Base-by-base conservation (phyloP, 352 stramenopile species). In the Detonula confervacea region DNA sequence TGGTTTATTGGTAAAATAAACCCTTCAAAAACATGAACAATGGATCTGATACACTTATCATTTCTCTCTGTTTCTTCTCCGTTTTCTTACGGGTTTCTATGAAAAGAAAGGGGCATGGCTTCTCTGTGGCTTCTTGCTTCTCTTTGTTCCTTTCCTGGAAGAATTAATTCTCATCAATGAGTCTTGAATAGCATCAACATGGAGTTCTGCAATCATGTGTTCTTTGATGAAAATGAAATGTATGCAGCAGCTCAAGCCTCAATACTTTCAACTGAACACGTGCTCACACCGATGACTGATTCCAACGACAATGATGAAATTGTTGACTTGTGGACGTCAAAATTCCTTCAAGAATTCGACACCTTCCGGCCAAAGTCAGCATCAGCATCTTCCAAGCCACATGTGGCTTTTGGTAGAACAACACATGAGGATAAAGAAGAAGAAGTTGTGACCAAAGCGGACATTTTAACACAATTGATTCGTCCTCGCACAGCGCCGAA, bases 321-420 rank as follows among this genome's bases (percentile, higher is more conserved):
- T 12, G 67, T 84, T 55, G 68, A 84, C 39, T 37, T 66, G 24
- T 84, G 76, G 76, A 84, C 75, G 9, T 79, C 75, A 6, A 39
- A 68, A 54, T 76, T 83, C 29, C 63, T 83, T 12, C 20, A 65
- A 29, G 75, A 76, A 30, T 84, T 80, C 30, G 60, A 73, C 7
- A 57, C 60, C 24, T 68, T 54, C 16, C 65, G 60, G 18, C 51
- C 66, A 22, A 60, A 54, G 25, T 46, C 25, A 12, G 51, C 61
- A 72, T 30, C 33, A 33, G 14, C 14, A 33, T 18, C 33, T 37
- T 55, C 24, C 6, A 74, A 77, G 42, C 7, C 63, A 8, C 33
- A 70, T 57, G 49, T 76, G 12, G 68, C 42, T 30, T 84, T 84
- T 22, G 76, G 68, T 16, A 73, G 69, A 73, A 79, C 69, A 24